Evolutionary conservation across 2,329 filamentous ascomycete species (phyloP).

Genomic region (Periglandula ipomoeae): DNA sequence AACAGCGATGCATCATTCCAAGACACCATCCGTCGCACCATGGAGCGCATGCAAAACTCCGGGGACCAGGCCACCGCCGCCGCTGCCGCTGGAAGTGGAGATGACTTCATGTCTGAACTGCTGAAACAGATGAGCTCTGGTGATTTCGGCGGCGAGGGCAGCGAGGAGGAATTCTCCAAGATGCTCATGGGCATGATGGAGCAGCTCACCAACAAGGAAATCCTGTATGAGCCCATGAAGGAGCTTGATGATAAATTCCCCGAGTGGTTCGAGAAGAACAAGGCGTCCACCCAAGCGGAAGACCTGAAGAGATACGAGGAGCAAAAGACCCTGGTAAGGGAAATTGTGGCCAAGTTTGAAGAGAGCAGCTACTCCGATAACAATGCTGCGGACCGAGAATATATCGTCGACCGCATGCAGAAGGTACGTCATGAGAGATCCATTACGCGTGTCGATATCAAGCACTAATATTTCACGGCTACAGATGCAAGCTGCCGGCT

Average conservation of each 20-base stretch:
- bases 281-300: slow-evolving; percentile 52
- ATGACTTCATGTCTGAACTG: slow-evolving; percentile 87
- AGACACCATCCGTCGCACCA: slow-evolving; percentile 85
- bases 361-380: slow-evolving; percentile 71
- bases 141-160: slow-evolving; percentile 44
- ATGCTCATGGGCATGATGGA: slow-evolving; percentile 99
- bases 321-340: slow-evolving; percentile 68
- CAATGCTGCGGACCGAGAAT: slow-evolving; percentile 73
- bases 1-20: slow-evolving; percentile 61
- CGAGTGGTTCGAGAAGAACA: slow-evolving; percentile 75
- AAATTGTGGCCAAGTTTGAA: slow-evolving; percentile 89
- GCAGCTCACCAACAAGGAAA: slow-evolving; percentile 95
- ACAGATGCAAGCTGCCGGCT: slow-evolving; percentile 94
- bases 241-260: slow-evolving; percentile 91
- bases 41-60: slow-evolving; percentile 91
- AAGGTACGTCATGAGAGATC: slow-evolving; percentile 52
- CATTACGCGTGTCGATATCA: neutral
- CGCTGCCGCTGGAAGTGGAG: slow-evolving; percentile 52
- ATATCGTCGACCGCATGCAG: slow-evolving; percentile 96
- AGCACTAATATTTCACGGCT: neutral
- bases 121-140: slow-evolving; percentile 70
- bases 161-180: slow-evolving; percentile 83
- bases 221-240: slow-evolving; percentile 97
- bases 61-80: slow-evolving; percentile 79
- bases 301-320: slow-evolving; percentile 74